phyloP scores from a whole-genome alignment of 1,284 basidiomycete genomes.

The Rhodofomes roseus region DNA sequence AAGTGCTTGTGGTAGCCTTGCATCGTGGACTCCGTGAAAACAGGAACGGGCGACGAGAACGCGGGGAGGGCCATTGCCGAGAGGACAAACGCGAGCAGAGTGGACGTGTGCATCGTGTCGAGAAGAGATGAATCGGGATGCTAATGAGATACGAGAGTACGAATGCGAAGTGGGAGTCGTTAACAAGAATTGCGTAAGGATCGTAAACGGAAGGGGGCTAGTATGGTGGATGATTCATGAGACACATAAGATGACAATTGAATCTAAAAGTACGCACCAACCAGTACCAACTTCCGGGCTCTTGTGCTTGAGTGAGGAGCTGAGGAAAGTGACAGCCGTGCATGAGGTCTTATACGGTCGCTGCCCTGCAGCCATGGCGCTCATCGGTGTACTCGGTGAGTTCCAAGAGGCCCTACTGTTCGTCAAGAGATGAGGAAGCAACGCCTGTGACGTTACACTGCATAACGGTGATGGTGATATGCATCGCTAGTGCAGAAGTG shows the following conservation, averaged over 20 bases:
- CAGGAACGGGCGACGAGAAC: background rate
- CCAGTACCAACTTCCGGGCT: background rate
- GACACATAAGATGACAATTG: background rate
- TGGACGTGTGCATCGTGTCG: background rate
- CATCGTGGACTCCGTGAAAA: background rate
- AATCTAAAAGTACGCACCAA: background rate
- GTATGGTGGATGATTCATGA: too few species aligned
- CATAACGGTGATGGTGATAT: too few species aligned
- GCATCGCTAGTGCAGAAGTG: too few species aligned
- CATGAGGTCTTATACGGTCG: background rate
- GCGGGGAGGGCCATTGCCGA: background rate
- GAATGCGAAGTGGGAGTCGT: background rate
- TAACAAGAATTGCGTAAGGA: background rate
- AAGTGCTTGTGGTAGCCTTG: background rate
- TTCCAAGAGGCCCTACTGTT: too few species aligned
- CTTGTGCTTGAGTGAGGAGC: background rate
- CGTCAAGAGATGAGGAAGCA: background rate
- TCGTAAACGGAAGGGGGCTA: slow-evolving; percentile 1
- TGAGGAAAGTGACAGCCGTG: background rate
- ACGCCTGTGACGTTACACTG: too few species aligned
- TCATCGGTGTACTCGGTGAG: background rate
- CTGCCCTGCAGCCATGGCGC: background rate
- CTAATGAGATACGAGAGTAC: background rate
- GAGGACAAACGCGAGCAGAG: background rate
- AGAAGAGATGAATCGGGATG: background rate